Percentiles rank a stretch among this genome's conserved stretches.
Evolutionary conservation across 306 rosid species (phyloP).

Genomic region (Malus asiatica): DNA sequence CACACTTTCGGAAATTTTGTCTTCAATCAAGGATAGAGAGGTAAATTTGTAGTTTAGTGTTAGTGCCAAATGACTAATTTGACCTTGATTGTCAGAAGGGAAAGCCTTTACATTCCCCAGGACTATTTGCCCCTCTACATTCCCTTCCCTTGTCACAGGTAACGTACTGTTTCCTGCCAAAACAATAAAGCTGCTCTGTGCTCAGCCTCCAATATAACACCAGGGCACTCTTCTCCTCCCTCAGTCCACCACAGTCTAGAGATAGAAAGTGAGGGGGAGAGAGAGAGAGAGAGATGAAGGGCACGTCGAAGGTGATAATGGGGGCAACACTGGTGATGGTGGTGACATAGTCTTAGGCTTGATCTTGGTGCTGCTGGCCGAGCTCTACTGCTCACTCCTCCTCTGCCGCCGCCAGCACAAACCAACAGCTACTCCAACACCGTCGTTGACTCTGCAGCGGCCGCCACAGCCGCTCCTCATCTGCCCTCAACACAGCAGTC

Average conservation of each 20-base stretch:
- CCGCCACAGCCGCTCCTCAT: conserved; percentile 15
- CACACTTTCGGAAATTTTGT: background rate
- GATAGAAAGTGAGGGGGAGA: background rate
- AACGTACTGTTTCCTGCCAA: conserved; percentile 56
- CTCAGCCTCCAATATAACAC: conserved; percentile 18
- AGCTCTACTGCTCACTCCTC: conserved; percentile 90
- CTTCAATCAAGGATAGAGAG: background rate
- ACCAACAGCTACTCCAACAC: conserved; percentile 8
- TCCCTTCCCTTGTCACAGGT: conserved; percentile 22
- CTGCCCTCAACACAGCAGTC: conserved; percentile 15
- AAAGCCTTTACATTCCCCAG: conserved; percentile 8
- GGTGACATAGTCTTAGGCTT: conserved; percentile 63
- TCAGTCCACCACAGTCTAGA: conserved; percentile 6
- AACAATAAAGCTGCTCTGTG: conserved; percentile 10
- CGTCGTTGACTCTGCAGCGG: background rate
- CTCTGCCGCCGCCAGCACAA: conserved; percentile 65
- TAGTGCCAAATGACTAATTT: conserved; percentile 8
- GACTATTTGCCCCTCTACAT: conserved; percentile 19
- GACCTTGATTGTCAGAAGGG: conserved; percentile 29
- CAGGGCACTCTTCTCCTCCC: conserved; percentile 12
- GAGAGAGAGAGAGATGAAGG: conserved; percentile 57
- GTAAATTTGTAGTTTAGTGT: background rate
- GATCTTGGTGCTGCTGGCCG: conserved; percentile 67
- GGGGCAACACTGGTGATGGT: conserved; percentile 84
- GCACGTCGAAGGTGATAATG: conserved; percentile 78